Evolutionary conservation across 2,329 filamentous ascomycete species (phyloP), one percentile per base, ranked within the genome.

Genomic region (Teratosphaeria zuluensis): DNA sequence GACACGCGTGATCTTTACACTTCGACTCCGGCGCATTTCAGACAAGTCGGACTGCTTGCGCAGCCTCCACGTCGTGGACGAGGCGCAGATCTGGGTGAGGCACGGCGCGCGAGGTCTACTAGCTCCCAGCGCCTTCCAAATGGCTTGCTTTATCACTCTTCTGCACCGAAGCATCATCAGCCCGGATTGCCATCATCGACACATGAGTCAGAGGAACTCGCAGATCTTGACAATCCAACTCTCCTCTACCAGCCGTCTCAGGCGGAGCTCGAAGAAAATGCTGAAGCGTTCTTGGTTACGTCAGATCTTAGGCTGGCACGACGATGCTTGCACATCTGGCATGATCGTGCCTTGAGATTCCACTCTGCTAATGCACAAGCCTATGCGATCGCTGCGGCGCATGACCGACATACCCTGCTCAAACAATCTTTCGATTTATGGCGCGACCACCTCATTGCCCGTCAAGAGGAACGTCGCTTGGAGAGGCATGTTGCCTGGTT

Each of bases 361-460:
- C 66, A 68, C 12, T 63, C 69, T 46, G 63, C 60, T 14, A 63
- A 67, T 31, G 61, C 64, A 21, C 63, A 71, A 12, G 67, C 73
- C 55, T 64, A 68, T 59, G 63, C 69, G 12, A 70, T 76, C 57
- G 80, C 84, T n/a, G 62, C 71, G 8, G 74, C 75, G 21, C 76
- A 78, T 56, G 81, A 86, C 65, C 75, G 75, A 32, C 68, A 70
- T 14, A 78, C 77, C 8, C 73, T 86, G 21, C 70, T 84, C 53
- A 77, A 75, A 42, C 76, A 81, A 62, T 79, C 78, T 0, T 75
- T 85, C 51, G 78, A 80, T 57, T 72, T 75, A 30, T 82, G 81
- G 80, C 73, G 73, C 56, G 69, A 68, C 14, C 72, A 71, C 19
- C 68, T 76, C 24, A 38, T 58, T 9, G 54, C 57, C 2, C 59